phyloP scores from a whole-genome alignment of 2,329 filamentous ascomycete genomes.

The Macrophomina pseudophaseolina region DNA sequence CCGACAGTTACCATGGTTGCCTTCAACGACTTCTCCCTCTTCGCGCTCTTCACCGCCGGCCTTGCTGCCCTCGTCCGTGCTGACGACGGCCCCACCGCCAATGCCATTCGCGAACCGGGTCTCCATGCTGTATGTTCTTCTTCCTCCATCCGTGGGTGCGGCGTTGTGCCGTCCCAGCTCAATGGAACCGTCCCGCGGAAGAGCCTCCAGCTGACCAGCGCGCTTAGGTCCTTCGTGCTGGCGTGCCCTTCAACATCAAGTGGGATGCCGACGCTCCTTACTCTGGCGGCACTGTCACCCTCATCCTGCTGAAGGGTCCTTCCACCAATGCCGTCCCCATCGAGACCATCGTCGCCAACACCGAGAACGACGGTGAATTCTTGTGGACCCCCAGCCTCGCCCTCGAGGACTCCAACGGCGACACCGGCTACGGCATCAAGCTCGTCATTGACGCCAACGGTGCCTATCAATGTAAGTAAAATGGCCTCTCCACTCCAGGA shows the following conservation, averaged over 20 bases:
- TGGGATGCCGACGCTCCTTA: constrained; percentile 57
- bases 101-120: constrained; percentile 60
- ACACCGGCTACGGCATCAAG: constrained; percentile 64
- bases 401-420: constrained; percentile 51
- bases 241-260: constrained; percentile 62
- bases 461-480: constrained; percentile 59
- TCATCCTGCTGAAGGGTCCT: constrained; percentile 65
- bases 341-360: constrained; percentile 54
- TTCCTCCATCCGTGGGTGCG: background rate
- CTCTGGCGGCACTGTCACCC: constrained; percentile 54
- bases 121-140: constrained; percentile 49
- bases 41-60: constrained; percentile 59
- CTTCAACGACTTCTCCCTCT: constrained; percentile 45
- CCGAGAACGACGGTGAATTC: constrained; percentile 62
- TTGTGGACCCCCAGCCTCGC: constrained; percentile 58
- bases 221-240: constrained; percentile 57
- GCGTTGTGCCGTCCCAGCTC: background rate
- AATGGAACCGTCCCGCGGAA: background rate
- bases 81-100: constrained; percentile 49
- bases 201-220: constrained; percentile 18
- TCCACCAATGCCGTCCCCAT: constrained; percentile 59
- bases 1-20: constrained; percentile 39
- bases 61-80: constrained; percentile 52
- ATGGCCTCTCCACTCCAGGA: background rate
- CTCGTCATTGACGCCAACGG: constrained; percentile 65